Evolutionary conservation across 2,329 filamentous ascomycete genomes (phyloP), one percentile per base, ranked within the genome.

Genomic region (Xylariaceae sp.): DNA sequence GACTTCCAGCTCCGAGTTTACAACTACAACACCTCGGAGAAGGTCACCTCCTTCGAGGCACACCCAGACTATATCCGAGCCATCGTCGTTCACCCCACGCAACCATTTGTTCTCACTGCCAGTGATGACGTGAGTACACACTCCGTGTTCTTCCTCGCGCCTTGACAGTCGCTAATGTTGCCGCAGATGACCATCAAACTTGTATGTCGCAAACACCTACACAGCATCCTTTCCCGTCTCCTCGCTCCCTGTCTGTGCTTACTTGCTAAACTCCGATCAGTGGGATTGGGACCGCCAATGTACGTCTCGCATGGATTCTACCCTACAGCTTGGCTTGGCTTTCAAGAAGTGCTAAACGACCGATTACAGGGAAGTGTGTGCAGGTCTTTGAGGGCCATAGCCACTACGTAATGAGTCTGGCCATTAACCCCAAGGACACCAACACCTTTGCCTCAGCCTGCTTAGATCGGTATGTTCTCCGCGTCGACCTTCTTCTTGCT

Each of bases 21-120:
- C 84, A 97, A 99, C 80, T 99, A 97, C 83, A 97, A 99, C 79
- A 99, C 94, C 56, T 96, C 91, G 62, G 94, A 99, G 78, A 97
- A 97, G 84, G 94, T 97, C 71, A 93, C 92, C 56, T 90, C 90
- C 13, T 97, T 97, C 76, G 93, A 97, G 78, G 93, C 92, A 55
- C 94, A 99, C 74, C 94, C 94, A 62, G 94, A 99, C 76, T 99
- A 99, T 73, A 97, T 99, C 73, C 90, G 94, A 70, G 92, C 94
- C 54, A 97, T 99, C 68, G 91, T 88, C 64, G 90, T 99, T 44
- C 94, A 99, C 74, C 94, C 94, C 5, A 92, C 92, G 50, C 92
- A 96, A 73, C 92, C 94, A 1, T 97, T 97, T 71, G 90, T 97
- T 56, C 82, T 99, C 61, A 99, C 94, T 57, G 94, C 94, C 65